These are phyloP conservation scores for Cercospora brassicicola DNA, from an alignment of 2,329 filamentous ascomycete species.

Conservation along the genomic window DNA sequence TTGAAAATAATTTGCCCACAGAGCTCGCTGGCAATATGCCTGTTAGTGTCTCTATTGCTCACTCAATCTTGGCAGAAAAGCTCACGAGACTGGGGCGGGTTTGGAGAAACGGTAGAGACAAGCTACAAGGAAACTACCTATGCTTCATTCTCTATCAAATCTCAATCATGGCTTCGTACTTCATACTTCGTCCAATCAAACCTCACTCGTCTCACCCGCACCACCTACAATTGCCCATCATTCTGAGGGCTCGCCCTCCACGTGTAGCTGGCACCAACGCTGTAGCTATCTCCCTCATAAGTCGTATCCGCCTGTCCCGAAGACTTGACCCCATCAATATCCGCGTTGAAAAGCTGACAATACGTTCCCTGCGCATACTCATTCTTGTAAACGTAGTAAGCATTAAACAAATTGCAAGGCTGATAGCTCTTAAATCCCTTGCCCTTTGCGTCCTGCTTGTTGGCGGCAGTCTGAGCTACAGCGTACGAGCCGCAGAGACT, in stretches of 20 bases:
- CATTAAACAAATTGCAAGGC: conserved; percentile 33
- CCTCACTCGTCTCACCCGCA: neutral
- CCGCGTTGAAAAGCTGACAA: conserved; percentile 29
- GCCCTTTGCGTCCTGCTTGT: conserved; percentile 23
- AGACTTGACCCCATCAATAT: conserved; percentile 22
- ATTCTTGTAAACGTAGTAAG: conserved; percentile 34
- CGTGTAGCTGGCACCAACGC: conserved; percentile 14
- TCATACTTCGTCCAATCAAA: neutral
- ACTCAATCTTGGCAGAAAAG: too few species aligned
- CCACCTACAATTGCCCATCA: conserved; percentile 6
- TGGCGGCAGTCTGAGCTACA: conserved; percentile 27
- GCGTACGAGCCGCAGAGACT: conserved; percentile 32
- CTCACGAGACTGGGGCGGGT: neutral
- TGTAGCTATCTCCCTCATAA: conserved; percentile 10
- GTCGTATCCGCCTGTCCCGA: conserved; percentile 13
- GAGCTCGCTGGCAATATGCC: too few species aligned
- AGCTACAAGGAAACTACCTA: neutral
- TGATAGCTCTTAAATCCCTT: conserved; percentile 24
- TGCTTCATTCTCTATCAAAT: neutral
- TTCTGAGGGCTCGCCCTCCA: conserved; percentile 11
- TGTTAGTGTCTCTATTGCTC: too few species aligned
- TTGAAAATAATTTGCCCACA: neutral
- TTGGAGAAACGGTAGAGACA: neutral
- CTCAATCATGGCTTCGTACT: neutral
- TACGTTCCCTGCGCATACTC: conserved; percentile 30